These are phyloP conservation scores for Xanthoceras sorbifolium DNA, from an alignment of 345 rosid species.

Conservation along the genomic window DNA sequence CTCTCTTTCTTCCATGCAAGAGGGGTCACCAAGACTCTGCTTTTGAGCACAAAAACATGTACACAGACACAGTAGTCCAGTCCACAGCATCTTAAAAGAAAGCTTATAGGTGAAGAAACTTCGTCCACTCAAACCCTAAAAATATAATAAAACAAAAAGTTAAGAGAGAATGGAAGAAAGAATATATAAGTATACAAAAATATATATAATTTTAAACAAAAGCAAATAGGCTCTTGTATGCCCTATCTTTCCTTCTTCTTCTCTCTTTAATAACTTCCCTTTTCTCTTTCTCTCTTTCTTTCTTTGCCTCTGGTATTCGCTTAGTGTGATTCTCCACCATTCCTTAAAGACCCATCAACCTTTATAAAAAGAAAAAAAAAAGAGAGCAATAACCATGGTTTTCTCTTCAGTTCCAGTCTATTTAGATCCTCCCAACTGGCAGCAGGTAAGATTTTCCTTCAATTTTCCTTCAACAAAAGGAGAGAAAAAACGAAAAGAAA, in stretches of 20 bases:
- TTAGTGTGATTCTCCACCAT: slow-evolving; percentile 71
- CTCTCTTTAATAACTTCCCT: slow-evolving; percentile 30
- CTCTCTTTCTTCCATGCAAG: slow-evolving; percentile 37
- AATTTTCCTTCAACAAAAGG: slow-evolving; percentile 24
- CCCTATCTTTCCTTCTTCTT: slow-evolving; percentile 33
- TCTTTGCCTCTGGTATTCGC: slow-evolving; percentile 45
- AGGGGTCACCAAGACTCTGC: slow-evolving; percentile 19
- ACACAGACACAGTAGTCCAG: no score
- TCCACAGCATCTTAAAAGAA: slow-evolving; percentile 37
- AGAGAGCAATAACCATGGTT: slow-evolving; percentile 51
- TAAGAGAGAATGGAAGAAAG: slow-evolving; percentile 34
- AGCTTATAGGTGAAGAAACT: slow-evolving; percentile 60
- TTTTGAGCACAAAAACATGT: slow-evolving; percentile 36
- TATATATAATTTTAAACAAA: slow-evolving; percentile 17
- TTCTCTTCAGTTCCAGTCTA: slow-evolving; percentile 70
- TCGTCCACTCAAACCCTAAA: slow-evolving; percentile 72
- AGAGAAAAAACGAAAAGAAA: slow-evolving; percentile 9
- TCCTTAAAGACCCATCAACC: slow-evolving; percentile 62
- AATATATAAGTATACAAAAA: slow-evolving; percentile 15
- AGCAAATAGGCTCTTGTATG: slow-evolving; percentile 12
- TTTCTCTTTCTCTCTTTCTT: slow-evolving; percentile 48
- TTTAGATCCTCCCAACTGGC: slow-evolving; percentile 72
- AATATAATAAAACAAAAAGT: slow-evolving; percentile 51
- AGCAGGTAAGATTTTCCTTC: slow-evolving; percentile 55
- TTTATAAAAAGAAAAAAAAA: slow-evolving; percentile 56